Percentiles rank a stretch among this genome's conserved stretches.
These are phyloP conservation scores for Pezicula rhizophila DNA, from an alignment of 2,329 filamentous ascomycete species.

Conservation along the genomic window DNA sequence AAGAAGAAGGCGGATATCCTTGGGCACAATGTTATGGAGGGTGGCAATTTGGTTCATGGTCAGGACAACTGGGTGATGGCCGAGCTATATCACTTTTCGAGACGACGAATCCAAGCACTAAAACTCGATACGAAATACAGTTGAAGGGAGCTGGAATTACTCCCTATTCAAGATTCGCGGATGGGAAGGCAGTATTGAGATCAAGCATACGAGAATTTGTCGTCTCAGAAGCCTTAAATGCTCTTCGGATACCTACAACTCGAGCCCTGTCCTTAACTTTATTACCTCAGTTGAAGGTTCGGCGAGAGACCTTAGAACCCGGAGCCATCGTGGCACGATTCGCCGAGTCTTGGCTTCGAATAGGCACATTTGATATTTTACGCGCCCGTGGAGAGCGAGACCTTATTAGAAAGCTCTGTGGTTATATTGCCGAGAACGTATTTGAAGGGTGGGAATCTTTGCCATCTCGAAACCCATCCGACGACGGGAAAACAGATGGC, in stretches of 20 bases:
- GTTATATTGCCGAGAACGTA: slow-evolving; percentile 82
- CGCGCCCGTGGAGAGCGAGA: slow-evolving; percentile 73
- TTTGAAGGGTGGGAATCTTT: slow-evolving; percentile 84
- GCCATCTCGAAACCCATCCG: slow-evolving; percentile 52
- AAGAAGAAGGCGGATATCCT: slow-evolving; percentile 70
- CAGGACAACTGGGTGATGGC: slow-evolving; percentile 90
- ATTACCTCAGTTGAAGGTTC: slow-evolving; percentile 64
- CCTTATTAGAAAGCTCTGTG: slow-evolving; percentile 67
- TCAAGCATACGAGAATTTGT: slow-evolving; percentile 93
- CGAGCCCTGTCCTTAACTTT: slow-evolving; percentile 78
- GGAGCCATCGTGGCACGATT: slow-evolving; percentile 91
- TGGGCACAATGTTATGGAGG: slow-evolving; percentile 99
- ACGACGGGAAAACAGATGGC: slow-evolving; percentile 39
- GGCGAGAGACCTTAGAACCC: slow-evolving; percentile 76
- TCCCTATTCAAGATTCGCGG: slow-evolving; percentile 92
- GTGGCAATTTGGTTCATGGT: slow-evolving; percentile 77
- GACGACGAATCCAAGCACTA: slow-evolving; percentile 65
- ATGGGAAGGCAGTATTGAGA: slow-evolving; percentile 87
- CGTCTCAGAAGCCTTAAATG: slow-evolving; percentile 83
- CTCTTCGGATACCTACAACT: slow-evolving; percentile 79
- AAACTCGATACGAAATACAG: slow-evolving; percentile 80
- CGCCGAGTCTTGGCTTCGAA: slow-evolving; percentile 82
- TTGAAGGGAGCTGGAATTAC: slow-evolving; percentile 91
- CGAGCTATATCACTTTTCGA: slow-evolving; percentile 94
- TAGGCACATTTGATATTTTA: slow-evolving; percentile 95